Evolutionary conservation across 108 stramenopile genomes (phyloP).

Genomic region (Nannochloropsis oceanica): DNA sequence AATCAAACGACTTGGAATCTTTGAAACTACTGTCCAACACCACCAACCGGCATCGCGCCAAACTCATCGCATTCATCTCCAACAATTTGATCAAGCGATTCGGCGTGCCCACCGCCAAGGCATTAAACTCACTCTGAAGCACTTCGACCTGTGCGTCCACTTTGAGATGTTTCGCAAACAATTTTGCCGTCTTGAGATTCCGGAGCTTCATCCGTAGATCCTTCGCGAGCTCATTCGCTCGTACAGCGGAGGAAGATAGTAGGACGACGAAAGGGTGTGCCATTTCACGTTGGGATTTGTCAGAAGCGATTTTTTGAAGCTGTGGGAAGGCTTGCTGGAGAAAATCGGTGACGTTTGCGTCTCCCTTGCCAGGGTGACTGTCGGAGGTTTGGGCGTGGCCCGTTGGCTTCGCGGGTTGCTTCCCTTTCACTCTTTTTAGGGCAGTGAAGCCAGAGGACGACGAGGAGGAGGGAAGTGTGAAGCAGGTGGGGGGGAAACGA

Average conservation of each 20-base stretch:
- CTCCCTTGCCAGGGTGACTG: not conserved
- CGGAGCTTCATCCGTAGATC: not conserved
- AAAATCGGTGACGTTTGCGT: not conserved
- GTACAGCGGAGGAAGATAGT: not conserved
- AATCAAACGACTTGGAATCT: not conserved
- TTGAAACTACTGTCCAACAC: not conserved
- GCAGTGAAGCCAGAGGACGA: not conserved
- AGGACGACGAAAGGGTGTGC: not conserved
- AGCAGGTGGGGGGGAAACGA: not conserved
- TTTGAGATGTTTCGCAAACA: slow-evolving; percentile 4
- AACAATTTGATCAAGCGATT: not conserved
- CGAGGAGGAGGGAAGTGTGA: not conserved
- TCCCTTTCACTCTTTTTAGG: not conserved
- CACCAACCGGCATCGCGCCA: not conserved
- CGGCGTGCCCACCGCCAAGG: slow-evolving; percentile 9
- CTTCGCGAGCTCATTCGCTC: slow-evolving; percentile 3
- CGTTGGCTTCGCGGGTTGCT: not conserved
- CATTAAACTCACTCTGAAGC: not conserved
- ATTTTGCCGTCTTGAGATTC: not conserved
- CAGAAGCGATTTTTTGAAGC: not conserved
- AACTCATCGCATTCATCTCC: not conserved
- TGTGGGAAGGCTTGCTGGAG: not conserved
- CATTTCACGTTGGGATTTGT: not conserved
- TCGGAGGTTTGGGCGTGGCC: not conserved
- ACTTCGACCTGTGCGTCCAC: not conserved